Conservation (phyloP, 192 early-diverging fungal genomes). For the Mortierella claussenii region DNA sequence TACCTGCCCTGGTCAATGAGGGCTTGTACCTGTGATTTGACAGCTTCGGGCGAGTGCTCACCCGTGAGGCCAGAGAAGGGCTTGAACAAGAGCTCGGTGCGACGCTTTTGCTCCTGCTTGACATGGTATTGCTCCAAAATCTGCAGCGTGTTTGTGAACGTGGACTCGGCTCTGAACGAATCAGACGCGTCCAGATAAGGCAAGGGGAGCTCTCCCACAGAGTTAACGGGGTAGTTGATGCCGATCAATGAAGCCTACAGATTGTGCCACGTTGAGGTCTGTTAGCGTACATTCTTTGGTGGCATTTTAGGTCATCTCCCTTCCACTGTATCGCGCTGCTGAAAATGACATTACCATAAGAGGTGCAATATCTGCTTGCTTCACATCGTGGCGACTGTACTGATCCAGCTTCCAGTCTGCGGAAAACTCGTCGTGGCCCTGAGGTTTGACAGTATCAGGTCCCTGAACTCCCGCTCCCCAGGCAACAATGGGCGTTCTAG, state of each 20-base stretch:
- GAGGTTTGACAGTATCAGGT: constrained; percentile 61
- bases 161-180: constrained; percentile 79
- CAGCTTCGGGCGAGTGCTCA: constrained; percentile 60
- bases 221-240: constrained; percentile 90
- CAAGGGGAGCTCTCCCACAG: constrained; percentile 91
- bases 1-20: constrained; percentile 72
- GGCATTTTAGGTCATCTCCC: too few relatives aligned
- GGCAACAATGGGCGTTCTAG: constrained; percentile 91
- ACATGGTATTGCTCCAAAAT: constrained; percentile 89
- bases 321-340: too few relatives aligned
- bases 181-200: constrained; percentile 76
- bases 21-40: constrained; percentile 66
- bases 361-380: constrained; percentile 96
- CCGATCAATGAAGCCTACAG: constrained; percentile 83
- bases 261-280: background rate
- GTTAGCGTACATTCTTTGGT: too few relatives aligned
- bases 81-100: constrained; percentile 82
- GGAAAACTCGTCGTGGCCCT: constrained; percentile 85
- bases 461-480: constrained; percentile 93
- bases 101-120: constrained; percentile 84
- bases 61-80: constrained; percentile 76
- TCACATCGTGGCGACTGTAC: constrained; percentile 81
- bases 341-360: constrained; percentile 81
- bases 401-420: constrained; percentile 73
- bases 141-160: constrained; percentile 84